Conservation (phyloP, 768 basidiomycete species). For the Kondoa subrosea region DNA sequence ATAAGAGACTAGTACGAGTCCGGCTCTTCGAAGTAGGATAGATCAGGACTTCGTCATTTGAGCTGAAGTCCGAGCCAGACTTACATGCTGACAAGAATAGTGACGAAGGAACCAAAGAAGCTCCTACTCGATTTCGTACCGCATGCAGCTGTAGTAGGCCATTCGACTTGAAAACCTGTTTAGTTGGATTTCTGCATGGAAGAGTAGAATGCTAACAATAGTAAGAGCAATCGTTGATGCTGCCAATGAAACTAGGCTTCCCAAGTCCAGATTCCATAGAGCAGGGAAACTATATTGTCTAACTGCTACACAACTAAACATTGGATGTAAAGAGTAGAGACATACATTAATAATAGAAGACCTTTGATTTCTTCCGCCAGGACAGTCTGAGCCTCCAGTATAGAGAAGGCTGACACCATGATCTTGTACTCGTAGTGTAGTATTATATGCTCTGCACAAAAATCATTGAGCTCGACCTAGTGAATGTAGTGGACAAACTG, state of each 20-base stretch:
- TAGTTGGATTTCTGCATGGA: neutral
- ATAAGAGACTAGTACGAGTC: neutral
- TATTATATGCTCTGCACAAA: neutral
- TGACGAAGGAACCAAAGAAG: neutral
- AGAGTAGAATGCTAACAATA: neutral
- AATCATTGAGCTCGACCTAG: no score
- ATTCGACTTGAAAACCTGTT: neutral
- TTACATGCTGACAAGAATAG: neutral
- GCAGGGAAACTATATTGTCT: neutral
- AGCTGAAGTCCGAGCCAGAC: neutral
- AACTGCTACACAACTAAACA: no score
- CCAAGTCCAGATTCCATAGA: neutral
- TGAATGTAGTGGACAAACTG: neutral
- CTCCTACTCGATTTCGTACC: neutral
- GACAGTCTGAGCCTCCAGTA: conserved; percentile 4
- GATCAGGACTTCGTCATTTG: neutral
- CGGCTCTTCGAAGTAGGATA: neutral
- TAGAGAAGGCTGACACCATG: neutral
- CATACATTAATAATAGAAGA: neutral
- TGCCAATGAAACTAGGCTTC: neutral
- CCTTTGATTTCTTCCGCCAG: neutral
- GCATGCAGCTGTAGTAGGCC: neutral
- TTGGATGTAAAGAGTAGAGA: neutral
- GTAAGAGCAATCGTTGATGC: neutral
- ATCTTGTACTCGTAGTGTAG: neutral